These are phyloP conservation scores for Asterionellopsis glacialis DNA, from an alignment of 108 stramenopile species.

Conservation along the genomic window DNA sequence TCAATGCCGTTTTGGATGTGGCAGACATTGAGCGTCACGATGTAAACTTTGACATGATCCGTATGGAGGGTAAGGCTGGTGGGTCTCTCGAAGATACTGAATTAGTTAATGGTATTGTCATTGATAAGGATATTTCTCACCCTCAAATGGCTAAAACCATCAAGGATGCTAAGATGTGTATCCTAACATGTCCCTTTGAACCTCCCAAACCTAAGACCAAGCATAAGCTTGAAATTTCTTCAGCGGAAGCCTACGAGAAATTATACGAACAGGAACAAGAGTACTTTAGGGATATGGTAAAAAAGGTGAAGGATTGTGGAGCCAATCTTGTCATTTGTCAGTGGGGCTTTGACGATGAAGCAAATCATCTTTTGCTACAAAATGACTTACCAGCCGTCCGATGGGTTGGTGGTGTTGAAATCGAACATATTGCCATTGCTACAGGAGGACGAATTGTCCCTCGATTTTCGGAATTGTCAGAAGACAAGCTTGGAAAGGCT, in stretches of 20 bases:
- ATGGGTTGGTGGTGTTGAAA: conserved; percentile 99
- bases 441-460: conserved; percentile 99
- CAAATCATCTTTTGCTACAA: conserved; percentile 95
- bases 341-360: conserved; percentile 99
- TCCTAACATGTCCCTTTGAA: conserved; percentile 98
- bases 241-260: conserved; percentile 93
- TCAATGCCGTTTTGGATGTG: conserved; percentile 93
- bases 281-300: conserved; percentile 97
- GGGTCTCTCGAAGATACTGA: conserved; percentile 96
- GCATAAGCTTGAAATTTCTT: conserved; percentile 98
- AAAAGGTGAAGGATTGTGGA: conserved; percentile 96
- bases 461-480: conserved; percentile 89
- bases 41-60: conserved; percentile 99
- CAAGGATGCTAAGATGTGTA: conserved; percentile 92
- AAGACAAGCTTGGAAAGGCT: conserved; percentile 94
- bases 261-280: conserved; percentile 93
- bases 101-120: conserved; percentile 94
- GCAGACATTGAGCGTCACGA: conserved; percentile 96
- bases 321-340: conserved; percentile 97
- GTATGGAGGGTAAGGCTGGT: conserved; percentile 99
- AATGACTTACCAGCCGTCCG: conserved; percentile 90
- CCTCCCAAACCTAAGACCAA: conserved; percentile 99
- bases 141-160: conserved; percentile 95
- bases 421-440: conserved; percentile 99
- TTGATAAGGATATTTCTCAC: conserved; percentile 98